Evolutionary conservation across 2,329 filamentous ascomycete species (phyloP), one percentile per base, ranked within the genome.

Genomic region (Aspergillus cejpii): DNA sequence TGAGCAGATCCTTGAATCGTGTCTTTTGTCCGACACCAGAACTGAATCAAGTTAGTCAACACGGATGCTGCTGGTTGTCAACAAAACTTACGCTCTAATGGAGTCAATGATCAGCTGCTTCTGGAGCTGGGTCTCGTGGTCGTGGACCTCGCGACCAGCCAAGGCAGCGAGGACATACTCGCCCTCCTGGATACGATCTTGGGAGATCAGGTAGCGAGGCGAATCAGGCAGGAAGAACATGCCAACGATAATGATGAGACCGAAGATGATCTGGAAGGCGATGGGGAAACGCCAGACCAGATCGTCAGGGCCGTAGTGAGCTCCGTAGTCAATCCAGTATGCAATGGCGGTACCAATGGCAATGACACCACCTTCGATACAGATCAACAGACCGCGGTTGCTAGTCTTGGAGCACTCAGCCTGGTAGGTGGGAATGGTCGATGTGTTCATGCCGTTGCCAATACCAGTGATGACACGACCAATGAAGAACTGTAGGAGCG

Each of bases 91-190:
- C 34, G 77, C 77, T 31, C 74, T 72, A 49, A 85, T 80, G 1
- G 77, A 81, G 56, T 89, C 84, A n/a, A 80, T 66, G n/a, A 85
- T 81, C 1, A 84, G 79, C 42, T 82, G 77, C 55, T 77, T 75
- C 63, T 85, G 78, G 7, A 74, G 58, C 37, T 74, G 70, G 2
- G 80, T 81, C 56, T 83, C 75, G 6, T 72, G 66, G 50, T 77
- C 73, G 37, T 81, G 73, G 4, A 76, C 50, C 37, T 76, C 55
- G 19, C 62, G 59, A 8, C 72, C 73, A 37, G 65, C 66, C 4
- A 79, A 69, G 5, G 73, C 74, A 10, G 75, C 73, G 24, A 78
- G 70, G 11, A 77, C 74, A 14, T 68, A 66, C 31, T 70, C 67
- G 38, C 66, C 76, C 54, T 70, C 76, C 48, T 68, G 64, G 29